phyloP scores from a whole-genome alignment of 306 rosid species.

The Abrus precatorius region DNA sequence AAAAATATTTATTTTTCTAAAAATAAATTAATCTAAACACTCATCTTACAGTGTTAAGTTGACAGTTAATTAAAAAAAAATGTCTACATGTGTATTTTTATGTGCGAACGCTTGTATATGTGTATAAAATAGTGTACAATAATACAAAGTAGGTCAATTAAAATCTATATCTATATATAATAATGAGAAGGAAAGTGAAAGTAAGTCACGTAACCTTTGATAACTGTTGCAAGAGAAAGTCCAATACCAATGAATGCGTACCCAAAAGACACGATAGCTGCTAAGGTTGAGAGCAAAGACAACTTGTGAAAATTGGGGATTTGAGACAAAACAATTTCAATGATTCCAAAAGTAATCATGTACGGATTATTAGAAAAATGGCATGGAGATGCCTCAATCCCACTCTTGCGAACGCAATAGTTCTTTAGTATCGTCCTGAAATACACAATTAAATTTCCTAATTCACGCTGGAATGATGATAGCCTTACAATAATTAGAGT shows the following conservation, averaged over 20 bases:
- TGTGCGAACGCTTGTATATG: no score
- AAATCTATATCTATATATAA: no score
- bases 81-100: no score
- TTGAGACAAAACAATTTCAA: constrained; percentile 63
- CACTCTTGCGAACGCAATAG: constrained; percentile 51
- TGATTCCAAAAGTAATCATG: constrained; percentile 60
- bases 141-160: no score
- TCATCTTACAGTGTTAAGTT: no score
- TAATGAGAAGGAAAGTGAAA: neutral
- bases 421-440: constrained; percentile 62
- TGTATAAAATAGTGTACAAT: no score
- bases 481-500: neutral
- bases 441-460: neutral
- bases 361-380: constrained; percentile 59
- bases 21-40: no score
- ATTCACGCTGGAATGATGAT: neutral
- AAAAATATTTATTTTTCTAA: no score
- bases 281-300: constrained; percentile 56
- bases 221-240: constrained; percentile 58
- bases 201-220: constrained; percentile 43
- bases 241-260: constrained; percentile 62
- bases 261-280: constrained; percentile 64
- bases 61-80: no score
- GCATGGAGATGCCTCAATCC: constrained; percentile 47
- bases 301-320: constrained; percentile 63